Base-by-base conservation (phyloP, 2,329 filamentous ascomycete genomes). In the Keithomyces neogunnii region DNA sequence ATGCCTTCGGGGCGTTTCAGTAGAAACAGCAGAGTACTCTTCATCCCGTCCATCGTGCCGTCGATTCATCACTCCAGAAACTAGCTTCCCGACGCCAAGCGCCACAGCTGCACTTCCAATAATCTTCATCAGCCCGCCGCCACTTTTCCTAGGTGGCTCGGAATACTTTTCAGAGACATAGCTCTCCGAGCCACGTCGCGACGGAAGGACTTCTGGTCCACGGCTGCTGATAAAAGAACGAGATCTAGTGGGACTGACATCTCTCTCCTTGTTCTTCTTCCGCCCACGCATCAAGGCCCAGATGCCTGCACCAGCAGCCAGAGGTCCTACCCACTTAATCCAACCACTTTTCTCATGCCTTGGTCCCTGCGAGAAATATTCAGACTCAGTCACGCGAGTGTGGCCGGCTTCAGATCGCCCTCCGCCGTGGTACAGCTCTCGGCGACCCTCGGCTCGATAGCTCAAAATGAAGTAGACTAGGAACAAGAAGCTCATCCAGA, bases 401-500 rank as follows among this genome's bases (percentile, higher is more conserved):
- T 59, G 64, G n/a, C 66, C 69, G 7, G 63, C 67, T 52, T 75
- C 73, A 36, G 82, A 83, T 48, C 83, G 78, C 35, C 80, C 53
- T 31, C 80, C 80, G 50, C 77, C 72, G 57, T 78, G 71, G 59
- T 81, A 79, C 43, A 81, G 74, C 57, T 78, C 70, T 62, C 72
- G 62, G 64, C 77, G 59, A 62, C 80, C 68, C 69, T 82, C 68
- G 71, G 84, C 66, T 45, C 81, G 75, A 67, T 88, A 95, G 57
- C 85, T 86, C 35, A 96, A 73, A 51, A 92, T 73, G 60, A 97
- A 95, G 68, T 90, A 96, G 11, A 82, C 57, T 2, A 90, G 61
- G 13, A 96, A 59, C 35, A 96, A 71, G 19, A 87, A 75, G 31
- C 82, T 80, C 65, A 86, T 85, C 75, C 86, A 92, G 1, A 97